Conservation (phyloP, 1,139 yeast genomes). For the Geotrichum fermentans region DNA sequence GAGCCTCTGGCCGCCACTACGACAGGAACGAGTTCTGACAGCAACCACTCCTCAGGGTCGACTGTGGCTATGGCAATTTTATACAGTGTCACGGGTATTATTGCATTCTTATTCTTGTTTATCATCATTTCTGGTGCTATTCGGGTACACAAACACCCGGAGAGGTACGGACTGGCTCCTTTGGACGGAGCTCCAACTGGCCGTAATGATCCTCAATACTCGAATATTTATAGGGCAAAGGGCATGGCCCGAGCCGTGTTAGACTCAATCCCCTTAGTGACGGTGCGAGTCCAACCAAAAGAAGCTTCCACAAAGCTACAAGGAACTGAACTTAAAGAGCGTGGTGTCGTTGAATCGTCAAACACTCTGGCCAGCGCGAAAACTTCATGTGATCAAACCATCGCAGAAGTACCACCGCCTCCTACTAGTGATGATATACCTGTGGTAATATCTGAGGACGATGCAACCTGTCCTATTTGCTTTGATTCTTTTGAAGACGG, state of each 20-base stretch:
- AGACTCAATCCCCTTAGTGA: constrained; percentile 38
- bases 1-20: constrained; percentile 25
- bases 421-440: background rate
- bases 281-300: constrained; percentile 25
- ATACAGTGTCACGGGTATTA: constrained; percentile 34
- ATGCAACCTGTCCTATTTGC: constrained; percentile 75
- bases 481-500: constrained; percentile 55
- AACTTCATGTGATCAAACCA: background rate
- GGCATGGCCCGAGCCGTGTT: constrained; percentile 39
- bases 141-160: constrained; percentile 38
- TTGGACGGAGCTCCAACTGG: constrained; percentile 19
- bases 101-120: constrained; percentile 33
- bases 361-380: background rate
- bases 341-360: background rate
- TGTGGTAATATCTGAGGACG: constrained; percentile 39
- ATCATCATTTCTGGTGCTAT: constrained; percentile 36
- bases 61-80: constrained; percentile 35
- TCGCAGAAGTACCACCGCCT: background rate
- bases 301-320: background rate
- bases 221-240: constrained; percentile 29
- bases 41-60: constrained; percentile 15
- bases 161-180: constrained; percentile 33
- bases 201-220: constrained; percentile 22
- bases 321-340: background rate
- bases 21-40: constrained; percentile 11